Conservation (phyloP, 2,329 filamentous ascomycete genomes). For the Clarireedia sp. region DNA sequence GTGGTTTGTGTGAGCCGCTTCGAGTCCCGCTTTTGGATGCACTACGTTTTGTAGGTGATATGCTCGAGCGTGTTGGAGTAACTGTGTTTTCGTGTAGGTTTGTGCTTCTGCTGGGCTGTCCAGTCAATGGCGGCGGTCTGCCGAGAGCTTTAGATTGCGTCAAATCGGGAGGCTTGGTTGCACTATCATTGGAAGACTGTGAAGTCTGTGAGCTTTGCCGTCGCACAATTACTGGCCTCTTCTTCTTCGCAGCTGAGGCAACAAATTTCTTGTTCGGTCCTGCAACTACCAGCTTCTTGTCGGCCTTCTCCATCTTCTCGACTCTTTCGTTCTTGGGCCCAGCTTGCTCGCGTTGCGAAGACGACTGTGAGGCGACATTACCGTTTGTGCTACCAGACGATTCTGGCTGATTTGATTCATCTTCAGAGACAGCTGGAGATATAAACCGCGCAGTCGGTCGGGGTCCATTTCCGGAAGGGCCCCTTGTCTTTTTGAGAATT, state of each 20-base stretch:
- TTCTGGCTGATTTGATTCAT: slow-evolving; percentile 30
- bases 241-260: slow-evolving; percentile 36
- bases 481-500: slow-evolving; percentile 52
- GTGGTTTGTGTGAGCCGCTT: slow-evolving; percentile 1
- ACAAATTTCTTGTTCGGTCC: slow-evolving; percentile 35
- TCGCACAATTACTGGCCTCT: slow-evolving; percentile 39
- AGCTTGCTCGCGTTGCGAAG: slow-evolving; percentile 15
- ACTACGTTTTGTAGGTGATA: slow-evolving; percentile 2
- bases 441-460: slow-evolving; percentile 55
- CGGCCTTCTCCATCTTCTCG: slow-evolving; percentile 15
- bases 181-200: slow-evolving; percentile 27
- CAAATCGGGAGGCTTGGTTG: slow-evolving; percentile 6
- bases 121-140: not conserved
- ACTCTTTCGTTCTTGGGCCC: slow-evolving; percentile 9
- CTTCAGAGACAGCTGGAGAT: slow-evolving; percentile 43
- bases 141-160: not conserved
- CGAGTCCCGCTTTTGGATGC: not conserved
- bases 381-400: slow-evolving; percentile 36
- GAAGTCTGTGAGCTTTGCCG: slow-evolving; percentile 44
- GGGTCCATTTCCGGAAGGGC: slow-evolving; percentile 44
- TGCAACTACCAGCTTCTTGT: slow-evolving; percentile 4
- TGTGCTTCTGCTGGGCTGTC: not conserved
- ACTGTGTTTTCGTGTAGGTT: not conserved
- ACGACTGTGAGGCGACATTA: slow-evolving; percentile 23
- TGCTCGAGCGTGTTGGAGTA: not conserved